phyloP scores from a whole-genome alignment of 768 basidiomycete species.

The Dioszegia aurantiaca region DNA sequence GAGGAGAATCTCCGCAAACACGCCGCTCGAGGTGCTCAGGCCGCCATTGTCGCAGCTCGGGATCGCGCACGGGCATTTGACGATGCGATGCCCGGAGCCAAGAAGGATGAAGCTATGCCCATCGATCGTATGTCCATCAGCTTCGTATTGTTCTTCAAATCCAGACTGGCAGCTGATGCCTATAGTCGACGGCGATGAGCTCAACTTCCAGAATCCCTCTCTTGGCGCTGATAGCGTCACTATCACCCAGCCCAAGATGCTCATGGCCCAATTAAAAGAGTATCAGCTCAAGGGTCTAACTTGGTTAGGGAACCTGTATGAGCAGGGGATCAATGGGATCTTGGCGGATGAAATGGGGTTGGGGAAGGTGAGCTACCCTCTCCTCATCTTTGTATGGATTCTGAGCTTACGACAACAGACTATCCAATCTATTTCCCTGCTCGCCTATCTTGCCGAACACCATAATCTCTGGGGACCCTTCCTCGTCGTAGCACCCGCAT shows the following conservation, averaged over 20 bases:
- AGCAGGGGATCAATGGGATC: conserved; percentile 99
- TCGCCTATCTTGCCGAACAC: conserved; percentile 91
- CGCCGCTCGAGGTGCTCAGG: conserved; percentile 83
- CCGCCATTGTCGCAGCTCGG: conserved; percentile 74
- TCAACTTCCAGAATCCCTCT: conserved; percentile 98
- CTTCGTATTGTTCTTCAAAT: not conserved
- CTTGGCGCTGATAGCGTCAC: conserved; percentile 78
- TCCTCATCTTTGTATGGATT: not conserved
- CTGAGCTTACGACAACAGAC: conserved; percentile 55
- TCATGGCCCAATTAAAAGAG: conserved; percentile 95
- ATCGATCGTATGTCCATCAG: conserved; percentile 19
- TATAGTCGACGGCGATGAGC: conserved; percentile 64
- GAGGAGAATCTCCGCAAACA: conserved; percentile 78
- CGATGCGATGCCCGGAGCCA: conserved; percentile 55
- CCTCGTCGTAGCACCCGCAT: conserved; percentile 93
- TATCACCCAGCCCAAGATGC: conserved; percentile 88
- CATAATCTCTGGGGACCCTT: conserved; percentile 99
- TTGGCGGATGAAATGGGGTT: conserved; percentile 97
- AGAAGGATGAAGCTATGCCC: conserved; percentile 12
- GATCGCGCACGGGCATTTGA: conserved; percentile 83
- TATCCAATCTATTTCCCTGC: conserved; percentile 92
- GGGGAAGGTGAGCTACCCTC: conserved; percentile 46
- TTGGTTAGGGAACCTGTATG: conserved; percentile 95
- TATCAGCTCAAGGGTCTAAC: conserved; percentile 97
- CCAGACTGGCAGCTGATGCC: conserved; percentile 1